Conservation (phyloP, 2,329 filamentous ascomycete genomes). For the Diaporthe vexans region DNA sequence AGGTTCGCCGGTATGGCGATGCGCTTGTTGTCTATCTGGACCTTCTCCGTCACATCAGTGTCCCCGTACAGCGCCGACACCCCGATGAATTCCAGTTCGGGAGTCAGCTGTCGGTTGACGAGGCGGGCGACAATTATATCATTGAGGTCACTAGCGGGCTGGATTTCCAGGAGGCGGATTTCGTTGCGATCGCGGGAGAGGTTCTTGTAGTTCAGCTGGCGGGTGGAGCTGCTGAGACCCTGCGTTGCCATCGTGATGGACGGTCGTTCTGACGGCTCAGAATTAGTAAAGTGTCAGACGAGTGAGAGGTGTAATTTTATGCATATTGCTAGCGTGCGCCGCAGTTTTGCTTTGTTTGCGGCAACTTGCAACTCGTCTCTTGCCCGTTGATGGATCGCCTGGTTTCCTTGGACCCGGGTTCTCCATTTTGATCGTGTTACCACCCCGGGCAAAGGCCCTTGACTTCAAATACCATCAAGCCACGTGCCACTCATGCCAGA, state of each 20-base stretch:
- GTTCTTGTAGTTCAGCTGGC: constrained; percentile 38
- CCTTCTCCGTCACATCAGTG: constrained; percentile 27
- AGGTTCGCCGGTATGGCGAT: constrained; percentile 31
- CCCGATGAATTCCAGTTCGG: constrained; percentile 33
- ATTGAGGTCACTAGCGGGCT: constrained; percentile 34
- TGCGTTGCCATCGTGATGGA: constrained; percentile 30
- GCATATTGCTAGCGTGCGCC: constrained; percentile 31
- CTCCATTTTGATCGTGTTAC: constrained; percentile 23
- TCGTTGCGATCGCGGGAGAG: constrained; percentile 33
- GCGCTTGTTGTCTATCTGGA: constrained; percentile 31
- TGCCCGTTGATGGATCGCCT: constrained; percentile 15
- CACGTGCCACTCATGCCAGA: constrained; percentile 34
- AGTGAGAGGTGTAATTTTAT: constrained; percentile 30
- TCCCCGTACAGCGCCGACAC: constrained; percentile 38
- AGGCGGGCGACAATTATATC: constrained; percentile 36
- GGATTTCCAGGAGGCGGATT: constrained; percentile 39
- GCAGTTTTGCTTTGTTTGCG: constrained; percentile 22
- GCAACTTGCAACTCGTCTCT: neutral
- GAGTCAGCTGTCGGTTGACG: constrained; percentile 30
- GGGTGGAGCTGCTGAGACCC: constrained; percentile 22
- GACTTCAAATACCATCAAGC: constrained; percentile 33
- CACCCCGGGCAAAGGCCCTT: constrained; percentile 1
- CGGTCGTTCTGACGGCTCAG: constrained; percentile 12
- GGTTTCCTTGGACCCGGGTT: constrained; percentile 12
- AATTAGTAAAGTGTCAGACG: constrained; percentile 23